These are phyloP conservation scores for Pichia sp. DNA, from an alignment of 1,139 yeast genomes.

Conservation along the genomic window DNA sequence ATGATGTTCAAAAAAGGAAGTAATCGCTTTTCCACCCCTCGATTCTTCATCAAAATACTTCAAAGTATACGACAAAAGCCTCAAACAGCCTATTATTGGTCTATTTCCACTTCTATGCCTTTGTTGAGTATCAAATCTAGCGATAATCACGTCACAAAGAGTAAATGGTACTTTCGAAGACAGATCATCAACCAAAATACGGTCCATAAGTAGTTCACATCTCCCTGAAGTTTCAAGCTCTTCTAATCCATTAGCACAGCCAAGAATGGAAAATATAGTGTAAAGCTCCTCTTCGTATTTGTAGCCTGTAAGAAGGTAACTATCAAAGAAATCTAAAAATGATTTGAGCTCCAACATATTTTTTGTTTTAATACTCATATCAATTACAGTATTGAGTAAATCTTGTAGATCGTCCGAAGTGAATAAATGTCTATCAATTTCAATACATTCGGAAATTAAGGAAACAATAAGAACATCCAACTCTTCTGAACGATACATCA, in stretches of 20 bases:
- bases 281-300: slow-evolving; percentile 11
- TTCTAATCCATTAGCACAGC: slow-evolving; percentile 44
- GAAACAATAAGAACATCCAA: slow-evolving; percentile 9
- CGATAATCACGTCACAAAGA: slow-evolving; percentile 38
- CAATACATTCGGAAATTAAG: slow-evolving; percentile 10
- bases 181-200: slow-evolving; percentile 35
- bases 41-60: slow-evolving; percentile 14
- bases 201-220: slow-evolving; percentile 25
- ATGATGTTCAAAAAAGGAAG: slow-evolving; percentile 19
- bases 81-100: slow-evolving; percentile 22
- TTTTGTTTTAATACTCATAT: slow-evolving; percentile 1
- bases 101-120: slow-evolving; percentile 14
- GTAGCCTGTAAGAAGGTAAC: slow-evolving; percentile 5
- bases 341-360: slow-evolving; percentile 22
- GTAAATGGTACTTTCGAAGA: slow-evolving; percentile 36
- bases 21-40: slow-evolving; percentile 16
- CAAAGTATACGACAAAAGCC: slow-evolving; percentile 17
- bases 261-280: slow-evolving; percentile 23
- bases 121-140: slow-evolving; percentile 16
- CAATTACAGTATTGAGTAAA: slow-evolving; percentile 3
- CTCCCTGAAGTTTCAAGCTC: slow-evolving; percentile 24
- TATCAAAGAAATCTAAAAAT: slow-evolving; percentile 30
- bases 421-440: slow-evolving; percentile 5
- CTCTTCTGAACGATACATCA: slow-evolving; percentile 9
- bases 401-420: slow-evolving; percentile 1